These are phyloP conservation scores for Blastomyces percursus DNA, from an alignment of 2,329 filamentous ascomycete species.

Conservation along the genomic window DNA sequence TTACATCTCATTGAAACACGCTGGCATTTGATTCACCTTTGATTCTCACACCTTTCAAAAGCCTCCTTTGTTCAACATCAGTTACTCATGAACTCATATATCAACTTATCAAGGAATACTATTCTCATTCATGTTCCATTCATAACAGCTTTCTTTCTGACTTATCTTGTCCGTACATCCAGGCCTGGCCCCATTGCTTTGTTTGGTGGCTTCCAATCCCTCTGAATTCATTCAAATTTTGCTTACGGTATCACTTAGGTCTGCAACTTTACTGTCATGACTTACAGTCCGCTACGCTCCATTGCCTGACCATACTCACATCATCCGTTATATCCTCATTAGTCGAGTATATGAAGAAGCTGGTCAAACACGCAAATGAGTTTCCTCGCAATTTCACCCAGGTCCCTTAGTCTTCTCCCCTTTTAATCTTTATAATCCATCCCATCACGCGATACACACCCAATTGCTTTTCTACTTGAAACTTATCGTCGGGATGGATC, in stretches of 20 bases:
- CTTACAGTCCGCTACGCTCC: not conserved
- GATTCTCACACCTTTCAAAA: not conserved
- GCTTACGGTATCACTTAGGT: not conserved
- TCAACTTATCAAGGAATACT: not conserved
- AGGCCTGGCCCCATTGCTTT: not conserved
- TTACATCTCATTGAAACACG: not conserved
- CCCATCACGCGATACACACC: not conserved
- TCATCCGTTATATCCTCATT: not conserved
- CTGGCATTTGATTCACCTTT: not conserved
- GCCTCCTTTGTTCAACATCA: not conserved
- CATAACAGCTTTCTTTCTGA: not conserved
- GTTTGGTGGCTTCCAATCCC: not conserved
- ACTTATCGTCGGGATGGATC: conserved; percentile 11
- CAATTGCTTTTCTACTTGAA: not conserved
- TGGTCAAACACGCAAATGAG: not conserved
- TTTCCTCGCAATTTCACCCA: not conserved
- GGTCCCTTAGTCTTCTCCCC: not conserved
- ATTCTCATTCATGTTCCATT: not conserved
- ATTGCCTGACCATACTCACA: not conserved
- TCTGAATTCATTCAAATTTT: not conserved
- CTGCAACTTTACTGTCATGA: not conserved
- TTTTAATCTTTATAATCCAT: not conserved
- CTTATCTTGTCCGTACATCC: not conserved
- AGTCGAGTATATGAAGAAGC: not conserved
- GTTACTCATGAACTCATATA: not conserved